Evolutionary conservation across 176 grass and related monocot genomes (phyloP).

Genomic region (Musa schizocarpa): DNA sequence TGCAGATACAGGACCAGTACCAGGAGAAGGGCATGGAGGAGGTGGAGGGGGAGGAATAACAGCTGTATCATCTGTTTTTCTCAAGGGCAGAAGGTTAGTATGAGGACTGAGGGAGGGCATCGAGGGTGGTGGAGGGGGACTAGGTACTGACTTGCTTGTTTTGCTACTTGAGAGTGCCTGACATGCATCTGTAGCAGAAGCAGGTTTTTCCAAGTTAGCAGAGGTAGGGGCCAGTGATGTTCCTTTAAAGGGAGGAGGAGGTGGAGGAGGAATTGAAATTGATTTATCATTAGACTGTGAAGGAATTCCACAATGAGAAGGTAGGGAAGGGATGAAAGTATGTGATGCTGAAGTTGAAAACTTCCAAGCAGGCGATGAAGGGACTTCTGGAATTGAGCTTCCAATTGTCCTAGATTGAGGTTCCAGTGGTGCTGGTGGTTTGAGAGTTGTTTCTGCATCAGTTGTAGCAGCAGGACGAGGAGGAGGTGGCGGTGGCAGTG

Average conservation of each 20-base stretch:
- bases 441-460: neutral
- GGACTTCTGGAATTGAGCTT: neutral
- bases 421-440: neutral
- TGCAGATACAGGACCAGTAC: neutral
- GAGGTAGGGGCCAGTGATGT: slow-evolving; percentile 11
- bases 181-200: slow-evolving; percentile 12
- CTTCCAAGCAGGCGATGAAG: neutral
- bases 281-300: slow-evolving; percentile 10
- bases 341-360: neutral
- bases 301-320: slow-evolving; percentile 28
- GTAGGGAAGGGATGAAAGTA: neutral
- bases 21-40: neutral
- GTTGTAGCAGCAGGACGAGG: neutral
- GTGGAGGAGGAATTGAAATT: slow-evolving; percentile 20
- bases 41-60: slow-evolving; percentile 11
- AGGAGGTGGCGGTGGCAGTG: neutral
- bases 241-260: slow-evolving; percentile 3
- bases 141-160: slow-evolving; percentile 21
- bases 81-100: neutral
- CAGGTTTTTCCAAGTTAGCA: slow-evolving; percentile 19
- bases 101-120: neutral
- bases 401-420: neutral
- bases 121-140: slow-evolving; percentile 20
- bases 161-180: slow-evolving; percentile 17
- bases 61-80: neutral